phyloP scores from a whole-genome alignment of 305 asterid species.

The Fraxinus velutina region DNA sequence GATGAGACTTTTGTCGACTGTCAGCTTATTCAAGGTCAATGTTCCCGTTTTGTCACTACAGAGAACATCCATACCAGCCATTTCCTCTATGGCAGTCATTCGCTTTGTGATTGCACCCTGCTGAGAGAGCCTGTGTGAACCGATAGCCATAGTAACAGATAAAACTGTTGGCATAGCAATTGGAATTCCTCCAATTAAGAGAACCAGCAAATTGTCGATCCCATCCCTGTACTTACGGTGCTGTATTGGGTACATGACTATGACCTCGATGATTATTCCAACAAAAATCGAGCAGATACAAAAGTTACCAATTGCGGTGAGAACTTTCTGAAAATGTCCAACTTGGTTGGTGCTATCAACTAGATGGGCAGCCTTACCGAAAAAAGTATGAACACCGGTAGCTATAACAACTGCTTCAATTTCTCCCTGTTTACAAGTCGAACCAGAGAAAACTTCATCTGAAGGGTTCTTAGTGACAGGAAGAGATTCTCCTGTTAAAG shows the following conservation, averaged over 20 bases:
- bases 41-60: conserved; percentile 60
- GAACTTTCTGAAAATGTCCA: conserved; percentile 58
- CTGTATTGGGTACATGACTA: conserved; percentile 60
- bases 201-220: conserved; percentile 48
- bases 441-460: conserved; percentile 54
- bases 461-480: conserved; percentile 53
- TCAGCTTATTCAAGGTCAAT: conserved; percentile 48
- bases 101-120: conserved; percentile 56
- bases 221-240: conserved; percentile 52
- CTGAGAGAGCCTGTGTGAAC: conserved; percentile 52
- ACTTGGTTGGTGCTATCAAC: conserved; percentile 65
- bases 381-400: conserved; percentile 58
- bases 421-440: conserved; percentile 58
- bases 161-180: conserved; percentile 56
- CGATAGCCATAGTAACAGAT: conserved; percentile 58
- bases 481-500: conserved; percentile 57
- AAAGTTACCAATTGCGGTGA: conserved; percentile 58
- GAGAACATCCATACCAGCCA: conserved; percentile 59
- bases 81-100: conserved; percentile 58
- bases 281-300: conserved; percentile 58
- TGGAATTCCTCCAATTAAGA: conserved; percentile 52
- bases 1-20: conserved; percentile 41
- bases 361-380: conserved; percentile 60
- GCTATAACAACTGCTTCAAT: conserved; percentile 57
- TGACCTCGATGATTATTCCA: conserved; percentile 47